Conservation (phyloP, 2,329 filamentous ascomycete species). For the Zymoseptoria ardabiliae region DNA sequence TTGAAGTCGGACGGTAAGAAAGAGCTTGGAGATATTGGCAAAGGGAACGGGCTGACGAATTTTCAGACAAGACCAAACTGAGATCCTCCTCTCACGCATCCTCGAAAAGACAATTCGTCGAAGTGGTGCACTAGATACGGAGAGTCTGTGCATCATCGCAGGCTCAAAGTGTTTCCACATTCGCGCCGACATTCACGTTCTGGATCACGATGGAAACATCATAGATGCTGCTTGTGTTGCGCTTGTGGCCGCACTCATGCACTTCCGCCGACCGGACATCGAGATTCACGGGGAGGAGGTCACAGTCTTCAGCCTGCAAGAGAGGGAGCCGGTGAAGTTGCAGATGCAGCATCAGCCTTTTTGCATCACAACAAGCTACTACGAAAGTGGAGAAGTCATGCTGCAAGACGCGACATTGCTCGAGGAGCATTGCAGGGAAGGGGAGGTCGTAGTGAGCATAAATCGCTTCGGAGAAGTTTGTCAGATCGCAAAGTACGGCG, state of each 20-base stretch:
- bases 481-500: constrained; percentile 84
- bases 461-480: constrained; percentile 88
- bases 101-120: constrained; percentile 92
- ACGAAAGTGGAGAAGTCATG: constrained; percentile 60
- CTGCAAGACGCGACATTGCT: constrained; percentile 64
- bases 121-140: constrained; percentile 86
- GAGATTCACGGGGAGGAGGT: constrained; percentile 76
- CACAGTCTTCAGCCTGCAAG: constrained; percentile 73
- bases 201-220: constrained; percentile 85
- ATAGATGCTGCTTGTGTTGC: constrained; percentile 81
- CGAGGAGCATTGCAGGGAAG: constrained; percentile 69
- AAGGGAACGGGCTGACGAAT: constrained; percentile 56
- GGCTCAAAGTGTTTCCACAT: constrained; percentile 88
- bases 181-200: constrained; percentile 82
- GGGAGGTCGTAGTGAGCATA: constrained; percentile 72
- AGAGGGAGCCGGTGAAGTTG: constrained; percentile 83
- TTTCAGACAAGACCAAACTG: constrained; percentile 43
- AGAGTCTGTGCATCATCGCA: constrained; percentile 88
- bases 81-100: constrained; percentile 76
- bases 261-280: constrained; percentile 87
- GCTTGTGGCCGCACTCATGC: constrained; percentile 77
- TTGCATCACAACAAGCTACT: constrained; percentile 85
- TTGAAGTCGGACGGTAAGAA: constrained; percentile 68
- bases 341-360: constrained; percentile 89
- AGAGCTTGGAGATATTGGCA: constrained; percentile 21